These are phyloP conservation scores for Chalciporus piperatus DNA, from an alignment of 768 basidiomycete genomes.

Conservation along the genomic window DNA sequence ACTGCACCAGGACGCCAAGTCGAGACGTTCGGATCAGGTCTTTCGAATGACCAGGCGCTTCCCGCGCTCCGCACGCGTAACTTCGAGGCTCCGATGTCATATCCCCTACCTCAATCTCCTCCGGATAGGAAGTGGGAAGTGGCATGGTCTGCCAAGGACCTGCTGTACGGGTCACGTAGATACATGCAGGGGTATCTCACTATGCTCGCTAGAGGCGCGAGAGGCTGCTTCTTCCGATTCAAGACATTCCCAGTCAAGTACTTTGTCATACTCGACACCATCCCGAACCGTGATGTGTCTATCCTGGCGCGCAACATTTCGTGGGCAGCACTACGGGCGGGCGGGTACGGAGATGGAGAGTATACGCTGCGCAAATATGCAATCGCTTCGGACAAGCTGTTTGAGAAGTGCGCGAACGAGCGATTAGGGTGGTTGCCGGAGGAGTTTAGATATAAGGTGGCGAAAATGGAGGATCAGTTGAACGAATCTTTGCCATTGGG, in stretches of 20 bases:
- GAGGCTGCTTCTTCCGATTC: slow-evolving; percentile 28
- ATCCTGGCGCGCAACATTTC: slow-evolving; percentile 4
- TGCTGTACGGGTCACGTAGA: slow-evolving; percentile 16
- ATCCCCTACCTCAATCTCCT: background rate
- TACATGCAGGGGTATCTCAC: slow-evolving; percentile 11
- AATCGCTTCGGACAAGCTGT: slow-evolving; percentile 15
- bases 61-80: slow-evolving; percentile 10
- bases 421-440: slow-evolving; percentile 19
- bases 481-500: background rate
- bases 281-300: slow-evolving; percentile 1
- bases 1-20: slow-evolving; percentile 17
- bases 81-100: slow-evolving; percentile 24
- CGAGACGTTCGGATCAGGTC: background rate
- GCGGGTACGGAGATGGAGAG: slow-evolving; percentile 23
- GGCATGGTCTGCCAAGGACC: slow-evolving; percentile 12
- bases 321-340: slow-evolving; percentile 28
- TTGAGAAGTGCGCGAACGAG: slow-evolving; percentile 15
- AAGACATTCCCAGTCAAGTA: slow-evolving; percentile 33
- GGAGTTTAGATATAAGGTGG: background rate
- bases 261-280: slow-evolving; percentile 25
- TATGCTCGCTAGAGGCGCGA: background rate
- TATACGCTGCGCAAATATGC: slow-evolving; percentile 15
- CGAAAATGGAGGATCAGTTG: slow-evolving; percentile 10
- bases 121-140: slow-evolving; percentile 13
- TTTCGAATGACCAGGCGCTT: slow-evolving; percentile 2